phyloP scores from a whole-genome alignment of 306 rosid genomes.

The Lithocarpus polystachyus region DNA sequence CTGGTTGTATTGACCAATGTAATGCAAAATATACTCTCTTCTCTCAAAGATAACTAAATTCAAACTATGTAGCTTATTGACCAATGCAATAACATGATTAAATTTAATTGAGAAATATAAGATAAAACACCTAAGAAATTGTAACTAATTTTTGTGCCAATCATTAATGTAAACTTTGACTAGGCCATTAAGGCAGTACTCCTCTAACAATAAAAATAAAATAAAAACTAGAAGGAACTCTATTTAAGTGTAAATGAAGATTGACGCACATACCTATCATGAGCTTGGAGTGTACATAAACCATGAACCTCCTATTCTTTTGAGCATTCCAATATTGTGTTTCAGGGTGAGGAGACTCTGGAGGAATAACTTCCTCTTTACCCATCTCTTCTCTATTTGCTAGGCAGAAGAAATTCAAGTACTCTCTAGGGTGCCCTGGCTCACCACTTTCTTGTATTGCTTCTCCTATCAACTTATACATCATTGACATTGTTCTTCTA shows the following conservation, averaged over 20 bases:
- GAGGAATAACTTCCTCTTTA: conserved; percentile 61
- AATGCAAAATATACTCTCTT: too few species aligned
- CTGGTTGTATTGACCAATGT: too few species aligned
- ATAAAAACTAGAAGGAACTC: background rate
- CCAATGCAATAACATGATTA: too few species aligned
- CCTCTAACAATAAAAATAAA: background rate
- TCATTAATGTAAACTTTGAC: too few species aligned
- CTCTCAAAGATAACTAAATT: too few species aligned
- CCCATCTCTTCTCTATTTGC: conserved; percentile 71
- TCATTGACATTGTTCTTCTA: conserved; percentile 85
- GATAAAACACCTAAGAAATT: too few species aligned
- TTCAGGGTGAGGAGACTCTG: conserved; percentile 58
- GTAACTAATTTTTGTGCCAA: too few species aligned
- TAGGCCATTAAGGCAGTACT: too few species aligned
- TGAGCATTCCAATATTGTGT: conserved; percentile 85
- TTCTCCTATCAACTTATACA: conserved; percentile 81
- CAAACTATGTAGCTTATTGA: too few species aligned
- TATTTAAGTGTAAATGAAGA: conserved; percentile 1
- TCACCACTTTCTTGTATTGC: conserved; percentile 68
- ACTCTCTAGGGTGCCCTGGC: conserved; percentile 71
- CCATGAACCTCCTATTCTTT: conserved; percentile 82
- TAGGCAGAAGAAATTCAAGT: conserved; percentile 92
- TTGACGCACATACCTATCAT: conserved; percentile 70
- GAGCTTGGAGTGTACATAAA: conserved; percentile 94
- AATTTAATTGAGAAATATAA: too few species aligned